A percentile compares a stretch with the other conserved stretches of the same genome.
These are phyloP conservation scores for Podaxis sp. DNA, from an alignment of 768 basidiomycete species.

Conservation along the genomic window DNA sequence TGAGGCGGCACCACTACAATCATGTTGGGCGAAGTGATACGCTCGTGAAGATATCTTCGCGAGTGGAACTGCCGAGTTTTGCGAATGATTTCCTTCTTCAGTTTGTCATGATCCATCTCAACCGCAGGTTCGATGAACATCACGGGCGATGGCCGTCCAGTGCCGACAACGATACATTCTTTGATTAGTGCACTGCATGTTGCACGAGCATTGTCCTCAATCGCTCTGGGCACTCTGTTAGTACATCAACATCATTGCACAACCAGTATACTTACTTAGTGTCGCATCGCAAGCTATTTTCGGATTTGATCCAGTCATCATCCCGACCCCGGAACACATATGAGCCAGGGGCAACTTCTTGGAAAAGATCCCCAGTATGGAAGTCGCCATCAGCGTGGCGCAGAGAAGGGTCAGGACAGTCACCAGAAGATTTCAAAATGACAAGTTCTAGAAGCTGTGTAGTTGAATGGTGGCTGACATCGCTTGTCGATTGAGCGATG, in stretches of 20 bases:
- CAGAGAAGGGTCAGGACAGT: slow-evolving; percentile 63
- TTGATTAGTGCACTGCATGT: slow-evolving; percentile 65
- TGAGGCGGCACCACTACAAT: slow-evolving; percentile 63
- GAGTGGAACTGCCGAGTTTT: slow-evolving; percentile 74
- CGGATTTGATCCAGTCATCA: slow-evolving; percentile 86
- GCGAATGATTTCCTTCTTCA: slow-evolving; percentile 71
- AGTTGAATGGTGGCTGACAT: slow-evolving; percentile 52
- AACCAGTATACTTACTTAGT: slow-evolving; percentile 40
- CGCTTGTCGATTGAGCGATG: slow-evolving; percentile 38
- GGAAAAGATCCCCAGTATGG: slow-evolving; percentile 81
- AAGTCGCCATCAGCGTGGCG: slow-evolving; percentile 66
- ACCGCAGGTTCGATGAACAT: slow-evolving; percentile 69
- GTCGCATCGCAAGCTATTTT: slow-evolving; percentile 75
- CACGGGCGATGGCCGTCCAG: slow-evolving; percentile 72
- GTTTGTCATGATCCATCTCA: slow-evolving; percentile 52
- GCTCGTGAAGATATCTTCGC: slow-evolving; percentile 76
- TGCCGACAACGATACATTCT: slow-evolving; percentile 76
- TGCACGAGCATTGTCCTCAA: slow-evolving; percentile 72
- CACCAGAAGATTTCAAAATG: slow-evolving; percentile 62
- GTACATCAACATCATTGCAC: background rate
- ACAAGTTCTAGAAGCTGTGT: slow-evolving; percentile 64
- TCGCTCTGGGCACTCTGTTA: slow-evolving; percentile 36
- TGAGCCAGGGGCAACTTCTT: slow-evolving; percentile 55
- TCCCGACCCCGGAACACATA: slow-evolving; percentile 72
- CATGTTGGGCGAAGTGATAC: slow-evolving; percentile 62